Conservation (phyloP, 1,284 basidiomycete species). For the Acaromyces ingoldii region DNA sequence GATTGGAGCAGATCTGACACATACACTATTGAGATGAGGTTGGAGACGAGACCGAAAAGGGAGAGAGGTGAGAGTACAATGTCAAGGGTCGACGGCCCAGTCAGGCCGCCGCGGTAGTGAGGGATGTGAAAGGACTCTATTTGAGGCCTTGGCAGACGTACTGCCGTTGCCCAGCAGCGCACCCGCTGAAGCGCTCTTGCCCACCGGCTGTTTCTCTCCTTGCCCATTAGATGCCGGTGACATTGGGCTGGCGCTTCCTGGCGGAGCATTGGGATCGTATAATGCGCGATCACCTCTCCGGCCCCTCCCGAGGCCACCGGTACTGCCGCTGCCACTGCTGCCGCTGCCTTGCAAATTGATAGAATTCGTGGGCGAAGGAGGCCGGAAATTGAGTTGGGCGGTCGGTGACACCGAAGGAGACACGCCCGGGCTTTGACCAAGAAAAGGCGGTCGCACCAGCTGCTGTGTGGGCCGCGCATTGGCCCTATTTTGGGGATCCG, state of each 20-base stretch:
- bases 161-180: not conserved
- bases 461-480: not conserved
- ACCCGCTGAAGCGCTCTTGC: not conserved
- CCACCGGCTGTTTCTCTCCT: not conserved
- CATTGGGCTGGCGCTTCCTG: not conserved
- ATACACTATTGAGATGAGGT: too few relatives aligned
- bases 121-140: not conserved
- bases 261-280: not conserved
- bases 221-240: not conserved
- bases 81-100: too few relatives aligned
- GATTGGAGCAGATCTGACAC: too few relatives aligned
- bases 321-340: not conserved
- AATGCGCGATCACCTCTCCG: not conserved
- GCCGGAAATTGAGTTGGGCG: not conserved
- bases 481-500: too few relatives aligned
- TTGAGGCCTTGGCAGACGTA: not conserved
- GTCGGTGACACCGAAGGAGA: too few relatives aligned
- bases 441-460: not conserved
- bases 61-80: too few relatives aligned
- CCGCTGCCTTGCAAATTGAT: not conserved
- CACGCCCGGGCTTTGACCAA: too few relatives aligned
- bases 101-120: conserved; percentile 1
- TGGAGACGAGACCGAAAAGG: too few relatives aligned
- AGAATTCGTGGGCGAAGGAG: not conserved
- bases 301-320: not conserved